Conservation (phyloP, 495 filamentous ascomycete genomes). For the Aspergillus baeticus region DNA sequence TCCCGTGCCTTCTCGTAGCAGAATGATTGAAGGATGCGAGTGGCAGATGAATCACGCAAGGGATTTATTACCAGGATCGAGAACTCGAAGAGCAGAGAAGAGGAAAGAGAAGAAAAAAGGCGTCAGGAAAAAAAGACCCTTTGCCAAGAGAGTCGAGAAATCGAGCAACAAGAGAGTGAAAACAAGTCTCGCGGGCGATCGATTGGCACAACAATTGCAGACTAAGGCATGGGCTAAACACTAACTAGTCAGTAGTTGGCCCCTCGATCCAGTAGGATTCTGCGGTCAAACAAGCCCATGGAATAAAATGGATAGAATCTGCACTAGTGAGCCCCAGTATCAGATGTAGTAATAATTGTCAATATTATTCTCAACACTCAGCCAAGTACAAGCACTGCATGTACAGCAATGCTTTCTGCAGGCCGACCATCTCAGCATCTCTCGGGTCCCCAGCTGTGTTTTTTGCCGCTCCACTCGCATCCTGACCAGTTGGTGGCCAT, state of each 20-base stretch:
- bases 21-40: constrained; percentile 15
- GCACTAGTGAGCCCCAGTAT: constrained; percentile 24
- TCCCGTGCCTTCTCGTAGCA: constrained; percentile 15
- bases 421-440: not conserved
- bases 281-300: constrained; percentile 26
- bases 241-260: constrained; percentile 11
- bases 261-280: constrained; percentile 17
- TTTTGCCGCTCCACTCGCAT: constrained; percentile 1
- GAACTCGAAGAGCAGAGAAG: constrained; percentile 2
- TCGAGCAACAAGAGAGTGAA: constrained; percentile 12
- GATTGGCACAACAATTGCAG: constrained; percentile 21
- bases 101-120: constrained; percentile 9
- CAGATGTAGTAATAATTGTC: constrained; percentile 30
- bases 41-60: constrained; percentile 20
- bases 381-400: not conserved
- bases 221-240: constrained; percentile 13
- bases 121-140: constrained; percentile 12
- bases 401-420: too few relatives aligned
- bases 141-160: constrained; percentile 15
- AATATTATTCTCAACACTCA: constrained; percentile 12
- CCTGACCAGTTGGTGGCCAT: too few relatives aligned
- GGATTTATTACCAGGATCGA: constrained; percentile 17
- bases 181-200: constrained; percentile 13
- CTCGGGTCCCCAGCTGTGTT: not conserved
- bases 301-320: constrained; percentile 15